Evolutionary conservation across 2,329 filamentous ascomycete species (phyloP).

Genomic region (Peltaster fructicola): DNA sequence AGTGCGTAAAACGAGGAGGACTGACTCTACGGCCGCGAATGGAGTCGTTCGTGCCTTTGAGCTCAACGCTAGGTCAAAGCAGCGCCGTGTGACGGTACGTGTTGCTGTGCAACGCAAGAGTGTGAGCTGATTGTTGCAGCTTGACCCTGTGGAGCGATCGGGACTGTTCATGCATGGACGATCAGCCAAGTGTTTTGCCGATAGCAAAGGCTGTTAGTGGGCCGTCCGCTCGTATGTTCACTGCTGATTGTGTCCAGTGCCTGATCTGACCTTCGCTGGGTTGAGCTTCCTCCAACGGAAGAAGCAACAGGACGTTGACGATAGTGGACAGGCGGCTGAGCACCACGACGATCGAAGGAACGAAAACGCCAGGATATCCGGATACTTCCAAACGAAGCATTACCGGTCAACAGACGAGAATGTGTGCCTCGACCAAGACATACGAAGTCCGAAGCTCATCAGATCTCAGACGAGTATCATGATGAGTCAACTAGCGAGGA

Average conservation of each 20-base stretch:
- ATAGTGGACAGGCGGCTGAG: too few relatives aligned
- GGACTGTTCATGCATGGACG: slow-evolving; percentile 33
- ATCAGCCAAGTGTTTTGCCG: slow-evolving; percentile 27
- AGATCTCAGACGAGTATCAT: too few relatives aligned
- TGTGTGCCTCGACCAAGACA: too few relatives aligned
- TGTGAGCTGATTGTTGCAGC: slow-evolving; percentile 17
- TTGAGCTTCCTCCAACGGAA: slow-evolving; percentile 31
- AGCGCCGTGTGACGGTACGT: slow-evolving; percentile 28
- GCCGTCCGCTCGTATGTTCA: not conserved
- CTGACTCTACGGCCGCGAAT: too few relatives aligned
- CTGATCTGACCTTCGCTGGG: slow-evolving; percentile 34
- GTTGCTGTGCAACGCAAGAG: slow-evolving; percentile 1
- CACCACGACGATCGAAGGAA: too few relatives aligned
- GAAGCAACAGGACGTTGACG: slow-evolving; percentile 11
- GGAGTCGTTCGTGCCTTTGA: slow-evolving; percentile 26
- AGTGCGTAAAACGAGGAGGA: too few relatives aligned
- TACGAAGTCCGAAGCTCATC: too few relatives aligned
- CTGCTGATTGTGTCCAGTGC: slow-evolving; percentile 23
- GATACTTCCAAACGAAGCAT: too few relatives aligned
- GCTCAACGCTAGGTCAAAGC: slow-evolving; percentile 26
- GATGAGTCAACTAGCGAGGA: too few relatives aligned
- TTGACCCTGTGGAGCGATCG: slow-evolving; percentile 23
- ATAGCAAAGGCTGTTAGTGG: slow-evolving; percentile 23
- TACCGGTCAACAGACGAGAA: too few relatives aligned
- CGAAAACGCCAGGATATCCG: too few relatives aligned